A percentile compares a stretch with the other conserved stretches of the same genome.
Conservation (phyloP, 257 asterid genomes). For the Cinchona pubescens region DNA sequence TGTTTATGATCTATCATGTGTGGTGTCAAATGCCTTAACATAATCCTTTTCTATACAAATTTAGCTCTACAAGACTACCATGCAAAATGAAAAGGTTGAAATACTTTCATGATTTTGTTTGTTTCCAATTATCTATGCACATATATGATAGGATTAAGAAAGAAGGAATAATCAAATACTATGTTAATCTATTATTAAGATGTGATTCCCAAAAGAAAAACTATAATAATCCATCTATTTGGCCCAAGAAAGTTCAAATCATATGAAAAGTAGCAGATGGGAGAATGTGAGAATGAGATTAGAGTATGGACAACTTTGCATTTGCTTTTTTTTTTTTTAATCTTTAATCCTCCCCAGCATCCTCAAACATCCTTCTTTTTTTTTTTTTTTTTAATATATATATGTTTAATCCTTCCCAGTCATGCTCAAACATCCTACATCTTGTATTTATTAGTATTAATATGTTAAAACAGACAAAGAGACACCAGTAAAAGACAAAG, state of each 20-base stretch:
- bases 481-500: constrained; percentile 14
- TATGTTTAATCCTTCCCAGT: constrained; percentile 30
- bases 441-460: constrained; percentile 27
- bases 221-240: constrained; percentile 13
- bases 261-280: constrained; percentile 43
- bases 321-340: constrained; percentile 37
- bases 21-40: not conserved
- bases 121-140: not conserved
- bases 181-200: constrained; percentile 16
- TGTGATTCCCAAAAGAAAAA: constrained; percentile 18
- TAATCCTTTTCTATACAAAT: not conserved
- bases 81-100: not conserved
- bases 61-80: not conserved
- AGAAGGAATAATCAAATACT: constrained; percentile 10
- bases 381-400: constrained; percentile 39
- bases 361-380: constrained; percentile 34
- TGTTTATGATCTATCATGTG: not conserved
- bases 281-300: constrained; percentile 57
- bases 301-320: constrained; percentile 72
- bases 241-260: constrained; percentile 57
- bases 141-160: constrained; percentile 4
- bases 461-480: constrained; percentile 16
- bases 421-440: constrained; percentile 36
- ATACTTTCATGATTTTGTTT: constrained; percentile 13
- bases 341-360: constrained; percentile 34